phyloP scores from a whole-genome alignment of 129 eudicot species.

The Helichrysum umbraculigerum region DNA sequence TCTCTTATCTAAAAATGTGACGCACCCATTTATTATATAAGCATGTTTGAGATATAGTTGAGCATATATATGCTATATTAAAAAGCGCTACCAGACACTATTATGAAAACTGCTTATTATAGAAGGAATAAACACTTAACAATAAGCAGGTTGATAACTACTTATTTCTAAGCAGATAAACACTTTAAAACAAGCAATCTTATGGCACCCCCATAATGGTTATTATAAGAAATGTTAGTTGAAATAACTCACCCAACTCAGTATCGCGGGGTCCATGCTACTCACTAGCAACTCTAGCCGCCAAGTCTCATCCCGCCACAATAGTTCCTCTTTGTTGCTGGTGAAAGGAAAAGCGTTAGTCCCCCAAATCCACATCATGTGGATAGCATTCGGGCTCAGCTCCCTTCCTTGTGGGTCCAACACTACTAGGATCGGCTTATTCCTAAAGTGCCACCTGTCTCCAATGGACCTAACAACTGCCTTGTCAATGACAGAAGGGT shows the following conservation, averaged over 20 bases:
- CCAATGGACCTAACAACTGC: conserved; percentile 40
- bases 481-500: conserved; percentile 44
- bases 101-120: background rate
- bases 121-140: background rate
- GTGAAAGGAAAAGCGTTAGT: conserved; percentile 58
- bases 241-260: conserved; percentile 44
- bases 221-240: background rate
- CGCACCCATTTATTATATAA: conserved; percentile 8
- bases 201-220: background rate
- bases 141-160: no score
- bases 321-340: conserved; percentile 38
- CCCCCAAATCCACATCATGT: conserved; percentile 74
- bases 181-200: no score
- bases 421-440: conserved; percentile 57
- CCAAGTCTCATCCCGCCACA: conserved; percentile 62
- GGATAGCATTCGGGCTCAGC: conserved; percentile 57
- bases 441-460: conserved; percentile 57
- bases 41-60: no score
- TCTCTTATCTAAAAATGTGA: conserved; percentile 36
- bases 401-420: conserved; percentile 56
- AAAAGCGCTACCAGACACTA: background rate
- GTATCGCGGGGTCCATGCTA: conserved; percentile 46
- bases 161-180: no score
- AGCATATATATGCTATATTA: no score
- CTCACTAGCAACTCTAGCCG: conserved; percentile 57